These are phyloP conservation scores for Phytophthora ramorum DNA, from an alignment of 352 stramenopile genomes.

Conservation along the genomic window DNA sequence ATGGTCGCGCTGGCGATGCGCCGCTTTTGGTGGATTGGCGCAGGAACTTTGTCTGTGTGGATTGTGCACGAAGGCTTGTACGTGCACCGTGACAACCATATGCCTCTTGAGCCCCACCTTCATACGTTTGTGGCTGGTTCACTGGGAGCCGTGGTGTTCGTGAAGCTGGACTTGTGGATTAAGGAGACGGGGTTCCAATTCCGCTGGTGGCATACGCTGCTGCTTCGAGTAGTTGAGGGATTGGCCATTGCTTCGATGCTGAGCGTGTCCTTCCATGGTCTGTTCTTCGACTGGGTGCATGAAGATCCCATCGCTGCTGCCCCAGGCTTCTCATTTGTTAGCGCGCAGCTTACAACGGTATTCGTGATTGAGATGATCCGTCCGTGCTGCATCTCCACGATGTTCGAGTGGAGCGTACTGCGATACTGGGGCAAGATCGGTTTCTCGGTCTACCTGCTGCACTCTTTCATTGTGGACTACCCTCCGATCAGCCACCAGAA, in stretches of 20 bases:
- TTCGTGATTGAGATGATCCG: conserved; percentile 34
- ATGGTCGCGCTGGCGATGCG: conserved; percentile 28
- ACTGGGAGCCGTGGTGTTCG: conserved; percentile 43
- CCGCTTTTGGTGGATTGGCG: conserved; percentile 38
- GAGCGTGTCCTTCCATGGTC: conserved; percentile 33
- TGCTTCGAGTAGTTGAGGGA: conserved; percentile 39
- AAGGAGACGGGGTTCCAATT: conserved; percentile 26
- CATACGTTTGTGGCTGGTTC: conserved; percentile 46
- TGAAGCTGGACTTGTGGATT: conserved; percentile 30
- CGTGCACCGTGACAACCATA: conserved; percentile 24
- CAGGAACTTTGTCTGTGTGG: conserved; percentile 20
- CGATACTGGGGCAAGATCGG: conserved; percentile 35
- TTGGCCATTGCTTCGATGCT: conserved; percentile 29
- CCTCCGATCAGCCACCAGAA: conserved; percentile 26
- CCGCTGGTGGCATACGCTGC: conserved; percentile 23
- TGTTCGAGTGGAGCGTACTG: conserved; percentile 39
- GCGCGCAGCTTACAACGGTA: conserved; percentile 20
- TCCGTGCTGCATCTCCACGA: conserved; percentile 28
- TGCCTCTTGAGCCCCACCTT: conserved; percentile 24
- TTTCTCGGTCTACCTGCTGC: conserved; percentile 34
- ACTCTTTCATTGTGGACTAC: conserved; percentile 34
- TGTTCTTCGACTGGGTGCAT: conserved; percentile 36
- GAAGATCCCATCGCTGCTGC: conserved; percentile 16
- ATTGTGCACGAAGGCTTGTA: conserved; percentile 31
- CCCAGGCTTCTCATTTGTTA: conserved; percentile 26